Evolutionary conservation across 2,329 filamentous ascomycete genomes (phyloP).

Genomic region (Fusarium anthophilum): DNA sequence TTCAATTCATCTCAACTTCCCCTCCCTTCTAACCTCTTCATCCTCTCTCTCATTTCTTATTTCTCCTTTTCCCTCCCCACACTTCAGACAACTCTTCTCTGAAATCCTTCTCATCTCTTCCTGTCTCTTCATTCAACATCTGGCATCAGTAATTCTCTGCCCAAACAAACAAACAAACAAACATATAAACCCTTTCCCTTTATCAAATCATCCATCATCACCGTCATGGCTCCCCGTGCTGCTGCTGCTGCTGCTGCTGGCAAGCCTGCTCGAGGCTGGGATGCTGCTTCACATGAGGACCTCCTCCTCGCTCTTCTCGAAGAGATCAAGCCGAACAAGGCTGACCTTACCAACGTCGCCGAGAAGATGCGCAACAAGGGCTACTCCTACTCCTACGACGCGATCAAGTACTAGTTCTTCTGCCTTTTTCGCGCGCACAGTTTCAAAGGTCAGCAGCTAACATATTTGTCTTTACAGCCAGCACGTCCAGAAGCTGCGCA

Average conservation of each 20-base stretch:
- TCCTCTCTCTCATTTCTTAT: not conserved
- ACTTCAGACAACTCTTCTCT: not conserved
- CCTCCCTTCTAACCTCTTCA: not conserved
- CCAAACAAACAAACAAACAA: not conserved
- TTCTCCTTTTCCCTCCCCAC: not conserved
- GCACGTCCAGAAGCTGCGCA: constrained; percentile 58
- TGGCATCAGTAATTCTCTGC: not conserved
- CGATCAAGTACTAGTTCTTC: constrained; percentile 50
- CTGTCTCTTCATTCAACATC: not conserved
- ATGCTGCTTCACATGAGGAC: constrained; percentile 50
- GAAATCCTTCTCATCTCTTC: not conserved
- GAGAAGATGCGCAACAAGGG: constrained; percentile 47
- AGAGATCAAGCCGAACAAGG: constrained; percentile 48
- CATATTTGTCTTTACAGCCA: constrained; percentile 47
- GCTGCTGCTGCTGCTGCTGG: constrained; percentile 19
- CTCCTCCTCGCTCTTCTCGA: constrained; percentile 52
- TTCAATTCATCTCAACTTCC: not conserved
- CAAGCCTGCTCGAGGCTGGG: constrained; percentile 47
- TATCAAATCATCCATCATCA: not conserved
- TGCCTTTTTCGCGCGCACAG: not conserved
- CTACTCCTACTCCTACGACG: constrained; percentile 51
- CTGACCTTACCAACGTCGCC: constrained; percentile 46
- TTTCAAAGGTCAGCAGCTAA: constrained; percentile 18
- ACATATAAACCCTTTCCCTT: not conserved
- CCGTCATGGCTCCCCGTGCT: constrained; percentile 21